These are phyloP conservation scores for Pezicula neosporulosa DNA, from an alignment of 2,329 filamentous ascomycete species.

Conservation along the genomic window DNA sequence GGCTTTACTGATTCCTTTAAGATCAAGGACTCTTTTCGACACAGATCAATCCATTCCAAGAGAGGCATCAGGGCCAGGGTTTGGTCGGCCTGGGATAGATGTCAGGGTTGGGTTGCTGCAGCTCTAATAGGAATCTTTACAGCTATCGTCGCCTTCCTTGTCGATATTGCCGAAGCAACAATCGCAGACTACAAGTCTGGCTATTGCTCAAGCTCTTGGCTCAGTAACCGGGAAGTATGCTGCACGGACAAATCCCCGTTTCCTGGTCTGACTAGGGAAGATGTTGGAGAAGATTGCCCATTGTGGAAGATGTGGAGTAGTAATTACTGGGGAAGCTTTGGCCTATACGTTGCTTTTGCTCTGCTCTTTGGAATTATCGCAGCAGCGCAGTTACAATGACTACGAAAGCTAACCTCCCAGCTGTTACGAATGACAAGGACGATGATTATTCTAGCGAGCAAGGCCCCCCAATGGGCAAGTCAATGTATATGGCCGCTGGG, in stretches of 20 bases:
- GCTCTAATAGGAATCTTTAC: slow-evolving; percentile 51
- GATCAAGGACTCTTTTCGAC: slow-evolving; percentile 55
- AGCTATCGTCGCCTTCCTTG: slow-evolving; percentile 50
- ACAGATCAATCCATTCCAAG: slow-evolving; percentile 39
- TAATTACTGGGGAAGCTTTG: slow-evolving; percentile 37
- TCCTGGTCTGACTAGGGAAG: slow-evolving; percentile 4
- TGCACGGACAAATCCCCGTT: slow-evolving; percentile 31
- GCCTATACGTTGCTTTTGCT: slow-evolving; percentile 45
- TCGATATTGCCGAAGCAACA: slow-evolving; percentile 51
- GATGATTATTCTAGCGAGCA: slow-evolving; percentile 4
- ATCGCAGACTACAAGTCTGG: slow-evolving; percentile 55
- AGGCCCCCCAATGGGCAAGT: slow-evolving; percentile 36
- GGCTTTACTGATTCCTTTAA: slow-evolving; percentile 17
- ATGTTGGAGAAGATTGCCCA: slow-evolving; percentile 23
- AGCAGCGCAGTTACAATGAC: slow-evolving; percentile 44
- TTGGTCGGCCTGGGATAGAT: slow-evolving; percentile 42
- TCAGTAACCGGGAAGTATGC: slow-evolving; percentile 46
- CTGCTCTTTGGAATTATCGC: slow-evolving; percentile 46
- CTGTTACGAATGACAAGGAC: slow-evolving; percentile 24
- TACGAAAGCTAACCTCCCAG: slow-evolving; percentile 45
- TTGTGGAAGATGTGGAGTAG: slow-evolving; percentile 21
- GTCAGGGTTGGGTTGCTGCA: slow-evolving; percentile 53
- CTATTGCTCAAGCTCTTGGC: slow-evolving; percentile 43
- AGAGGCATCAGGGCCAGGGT: slow-evolving; percentile 37
- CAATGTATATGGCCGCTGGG: slow-evolving; percentile 56